Evolutionary conservation across 495 filamentous ascomycete genomes (phyloP).

Genomic region (Neurospora cerealis): DNA sequence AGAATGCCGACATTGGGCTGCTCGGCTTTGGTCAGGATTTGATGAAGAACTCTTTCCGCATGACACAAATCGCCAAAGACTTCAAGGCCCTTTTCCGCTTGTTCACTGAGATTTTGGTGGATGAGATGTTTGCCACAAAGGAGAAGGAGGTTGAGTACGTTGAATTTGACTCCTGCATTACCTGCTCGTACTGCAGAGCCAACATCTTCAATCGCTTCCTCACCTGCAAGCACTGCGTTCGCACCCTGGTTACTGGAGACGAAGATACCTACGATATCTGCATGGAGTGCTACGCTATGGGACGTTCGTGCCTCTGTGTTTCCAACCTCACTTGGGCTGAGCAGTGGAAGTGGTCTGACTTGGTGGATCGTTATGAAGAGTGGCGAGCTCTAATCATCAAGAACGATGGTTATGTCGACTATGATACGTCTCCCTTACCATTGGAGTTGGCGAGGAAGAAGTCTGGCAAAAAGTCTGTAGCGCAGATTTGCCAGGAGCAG

Average conservation of each 20-base stretch:
- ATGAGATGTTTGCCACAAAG: constrained; percentile 67
- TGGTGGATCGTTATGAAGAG: constrained; percentile 65
- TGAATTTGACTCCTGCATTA: constrained; percentile 76
- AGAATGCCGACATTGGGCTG: constrained; percentile 28
- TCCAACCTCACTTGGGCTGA: constrained; percentile 84
- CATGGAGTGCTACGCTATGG: constrained; percentile 94
- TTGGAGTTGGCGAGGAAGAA: constrained; percentile 54
- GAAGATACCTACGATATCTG: constrained; percentile 87
- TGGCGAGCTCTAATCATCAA: constrained; percentile 71
- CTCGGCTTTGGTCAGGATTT: constrained; percentile 36
- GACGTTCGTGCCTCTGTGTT: constrained; percentile 79
- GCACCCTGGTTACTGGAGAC: constrained; percentile 44
- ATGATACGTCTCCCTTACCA: constrained; percentile 50
- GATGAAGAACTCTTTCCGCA: constrained; percentile 42
- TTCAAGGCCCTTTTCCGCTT: constrained; percentile 69
- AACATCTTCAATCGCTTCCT: constrained; percentile 98
- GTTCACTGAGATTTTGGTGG: constrained; percentile 66
- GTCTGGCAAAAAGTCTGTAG: constrained; percentile 62
- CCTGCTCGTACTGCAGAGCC: constrained; percentile 89
- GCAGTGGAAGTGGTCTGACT: constrained; percentile 74
- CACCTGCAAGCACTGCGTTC: constrained; percentile 72
- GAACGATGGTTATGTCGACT: constrained; percentile 49
- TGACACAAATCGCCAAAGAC: constrained; percentile 60
- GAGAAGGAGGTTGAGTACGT: constrained; percentile 61
- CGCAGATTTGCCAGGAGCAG: constrained; percentile 85